Conservation (phyloP, 2,329 filamentous ascomycete species). For the Lachnellula hyalina region DNA sequence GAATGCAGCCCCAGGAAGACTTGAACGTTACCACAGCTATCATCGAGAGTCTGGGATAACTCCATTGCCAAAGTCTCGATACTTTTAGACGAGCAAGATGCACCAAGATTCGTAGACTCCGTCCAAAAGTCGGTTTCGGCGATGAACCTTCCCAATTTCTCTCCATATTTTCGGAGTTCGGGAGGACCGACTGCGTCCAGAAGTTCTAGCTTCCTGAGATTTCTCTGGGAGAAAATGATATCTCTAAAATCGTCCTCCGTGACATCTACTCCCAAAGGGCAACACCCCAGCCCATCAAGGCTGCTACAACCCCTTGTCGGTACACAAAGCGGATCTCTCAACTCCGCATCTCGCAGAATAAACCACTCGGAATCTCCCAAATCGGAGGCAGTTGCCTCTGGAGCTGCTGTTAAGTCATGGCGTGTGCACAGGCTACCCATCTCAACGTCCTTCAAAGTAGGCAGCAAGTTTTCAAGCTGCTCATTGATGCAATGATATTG, state of each 20-base stretch:
- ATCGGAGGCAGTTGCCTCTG: not conserved
- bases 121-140: not conserved
- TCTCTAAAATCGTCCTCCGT: slow-evolving; percentile 38
- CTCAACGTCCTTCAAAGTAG: not conserved
- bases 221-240: slow-evolving; percentile 39
- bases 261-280: slow-evolving; percentile 40
- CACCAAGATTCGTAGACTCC: not conserved
- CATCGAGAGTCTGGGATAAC: not conserved
- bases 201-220: slow-evolving; percentile 36
- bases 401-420: not conserved
- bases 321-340: slow-evolving; percentile 32
- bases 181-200: slow-evolving; percentile 23
- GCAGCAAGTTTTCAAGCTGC: slow-evolving; percentile 3
- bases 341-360: not conserved
- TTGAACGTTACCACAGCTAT: slow-evolving; percentile 3
- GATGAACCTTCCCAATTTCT: slow-evolving; percentile 6
- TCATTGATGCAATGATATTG: not conserved
- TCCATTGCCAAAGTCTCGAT: slow-evolving; percentile 6
- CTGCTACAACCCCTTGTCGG: slow-evolving; percentile 33
- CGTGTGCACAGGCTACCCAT: slow-evolving; percentile 6
- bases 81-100: not conserved
- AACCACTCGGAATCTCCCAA: slow-evolving; percentile 1
- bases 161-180: slow-evolving; percentile 7
- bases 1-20: slow-evolving; percentile 37
- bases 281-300: slow-evolving; percentile 39